Conservation (phyloP, 1,139 yeast genomes). For the Blastobotrys arbuscula region DNA sequence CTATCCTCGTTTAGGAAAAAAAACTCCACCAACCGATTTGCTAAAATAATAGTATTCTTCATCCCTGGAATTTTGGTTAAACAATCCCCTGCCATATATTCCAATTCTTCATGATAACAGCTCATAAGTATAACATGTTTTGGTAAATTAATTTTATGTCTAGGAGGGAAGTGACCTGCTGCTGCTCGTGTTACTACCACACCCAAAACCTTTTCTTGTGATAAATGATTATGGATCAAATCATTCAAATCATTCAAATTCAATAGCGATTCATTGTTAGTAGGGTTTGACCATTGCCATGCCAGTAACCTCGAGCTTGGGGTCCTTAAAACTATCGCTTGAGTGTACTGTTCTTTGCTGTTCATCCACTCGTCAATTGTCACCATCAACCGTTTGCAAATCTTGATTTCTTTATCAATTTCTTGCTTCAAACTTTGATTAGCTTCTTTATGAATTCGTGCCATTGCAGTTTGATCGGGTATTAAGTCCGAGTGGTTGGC, state of each 20-base stretch:
- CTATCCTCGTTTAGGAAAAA: not conserved
- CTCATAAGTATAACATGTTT: constrained; percentile 2
- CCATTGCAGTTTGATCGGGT: constrained; percentile 7
- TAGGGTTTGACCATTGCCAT: constrained; percentile 12
- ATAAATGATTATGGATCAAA: constrained; percentile 5
- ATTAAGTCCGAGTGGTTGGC: constrained; percentile 7
- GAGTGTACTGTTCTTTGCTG: constrained; percentile 5
- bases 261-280: not conserved
- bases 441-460: constrained; percentile 9
- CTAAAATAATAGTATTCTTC: constrained; percentile 6
- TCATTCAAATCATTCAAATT: constrained; percentile 1
- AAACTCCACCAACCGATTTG: constrained; percentile 1
- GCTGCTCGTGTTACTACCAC: constrained; percentile 14
- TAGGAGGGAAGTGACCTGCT: not conserved
- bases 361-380: constrained; percentile 15
- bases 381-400: constrained; percentile 12
- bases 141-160: not conserved
- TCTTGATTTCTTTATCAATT: constrained; percentile 9
- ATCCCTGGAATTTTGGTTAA: constrained; percentile 6
- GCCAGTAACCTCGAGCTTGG: constrained; percentile 11
- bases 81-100: constrained; percentile 11
- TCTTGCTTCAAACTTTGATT: constrained; percentile 8
- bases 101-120: constrained; percentile 14
- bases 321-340: constrained; percentile 12
- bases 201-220: constrained; percentile 10